phyloP scores from a whole-genome alignment of 2,329 filamentous ascomycete species.

The Pseudogymnoascus sp. region DNA sequence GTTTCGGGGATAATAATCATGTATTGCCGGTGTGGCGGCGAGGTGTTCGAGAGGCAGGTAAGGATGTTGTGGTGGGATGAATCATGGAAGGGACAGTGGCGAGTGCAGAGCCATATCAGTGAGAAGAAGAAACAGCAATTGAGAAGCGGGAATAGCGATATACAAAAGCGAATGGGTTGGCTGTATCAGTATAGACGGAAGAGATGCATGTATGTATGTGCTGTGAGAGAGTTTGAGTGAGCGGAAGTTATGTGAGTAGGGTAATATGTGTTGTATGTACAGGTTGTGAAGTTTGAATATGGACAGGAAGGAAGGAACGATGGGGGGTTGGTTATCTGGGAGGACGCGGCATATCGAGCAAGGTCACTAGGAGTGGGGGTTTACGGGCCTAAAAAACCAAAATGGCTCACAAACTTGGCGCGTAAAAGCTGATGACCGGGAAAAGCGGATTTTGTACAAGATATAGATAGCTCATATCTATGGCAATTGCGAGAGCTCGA shows the following conservation, averaged over 20 bases:
- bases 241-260: not conserved
- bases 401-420: not conserved
- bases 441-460: not conserved
- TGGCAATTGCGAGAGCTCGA: not conserved
- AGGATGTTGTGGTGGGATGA: not conserved
- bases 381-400: not conserved
- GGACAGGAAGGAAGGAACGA: constrained; percentile 12
- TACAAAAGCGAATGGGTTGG: constrained; percentile 12
- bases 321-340: not conserved
- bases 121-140: not conserved
- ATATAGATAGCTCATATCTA: constrained; percentile 8
- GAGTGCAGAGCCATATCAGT: not conserved
- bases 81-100: not conserved
- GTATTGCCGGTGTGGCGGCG: not conserved
- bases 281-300: not conserved
- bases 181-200: constrained; percentile 7
- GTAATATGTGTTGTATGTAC: constrained; percentile 2
- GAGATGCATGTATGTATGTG: not conserved
- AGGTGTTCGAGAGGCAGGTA: not conserved
- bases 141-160: constrained; percentile 11
- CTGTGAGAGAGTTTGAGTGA: constrained; percentile 15
- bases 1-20: not conserved
- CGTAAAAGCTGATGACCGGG: not conserved
- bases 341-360: constrained; percentile 1
- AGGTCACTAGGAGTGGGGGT: not conserved